A percentile compares a stretch with the other conserved stretches of the same genome.
phyloP scores from a whole-genome alignment of 306 rosid genomes.

The Pterocarpus santalinus region DNA sequence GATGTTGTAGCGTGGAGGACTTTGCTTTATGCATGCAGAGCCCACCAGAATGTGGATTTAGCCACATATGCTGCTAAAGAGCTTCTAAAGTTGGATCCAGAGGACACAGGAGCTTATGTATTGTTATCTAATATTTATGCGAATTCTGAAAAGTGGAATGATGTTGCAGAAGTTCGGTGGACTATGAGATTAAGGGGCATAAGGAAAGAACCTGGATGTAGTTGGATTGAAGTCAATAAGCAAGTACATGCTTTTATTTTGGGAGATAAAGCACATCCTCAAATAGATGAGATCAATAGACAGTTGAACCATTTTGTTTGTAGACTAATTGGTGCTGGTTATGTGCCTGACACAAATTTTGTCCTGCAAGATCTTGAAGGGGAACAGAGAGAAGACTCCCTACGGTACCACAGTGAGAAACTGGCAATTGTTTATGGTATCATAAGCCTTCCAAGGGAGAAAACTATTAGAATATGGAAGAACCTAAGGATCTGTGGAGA shows the following conservation, averaged over 20 bases:
- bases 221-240: slow-evolving; percentile 91
- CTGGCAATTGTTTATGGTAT: slow-evolving; percentile 79
- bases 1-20: slow-evolving; percentile 90
- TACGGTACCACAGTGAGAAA: slow-evolving; percentile 83
- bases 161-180: slow-evolving; percentile 75
- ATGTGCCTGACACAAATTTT: slow-evolving; percentile 85
- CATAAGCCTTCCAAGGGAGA: slow-evolving; percentile 73
- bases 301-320: slow-evolving; percentile 61
- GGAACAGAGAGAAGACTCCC: slow-evolving; percentile 88
- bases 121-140: slow-evolving; percentile 83
- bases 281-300: slow-evolving; percentile 67
- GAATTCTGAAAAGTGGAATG: slow-evolving; percentile 79
- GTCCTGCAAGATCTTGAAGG: slow-evolving; percentile 90
- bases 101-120: slow-evolving; percentile 84
- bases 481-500: slow-evolving; percentile 94
- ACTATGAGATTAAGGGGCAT: slow-evolving; percentile 71
- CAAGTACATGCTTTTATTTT: slow-evolving; percentile 77
- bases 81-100: slow-evolving; percentile 70
- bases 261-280: slow-evolving; percentile 83
- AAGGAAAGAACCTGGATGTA: slow-evolving; percentile 89
- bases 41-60: slow-evolving; percentile 70
- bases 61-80: slow-evolving; percentile 80
- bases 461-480: slow-evolving; percentile 80
- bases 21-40: slow-evolving; percentile 89
- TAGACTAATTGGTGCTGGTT: slow-evolving; percentile 66